A percentile compares a stretch with the other conserved stretches of the same genome.
phyloP scores from a whole-genome alignment of 371 early-diverging fungal species.

The Mucor ambiguus region DNA sequence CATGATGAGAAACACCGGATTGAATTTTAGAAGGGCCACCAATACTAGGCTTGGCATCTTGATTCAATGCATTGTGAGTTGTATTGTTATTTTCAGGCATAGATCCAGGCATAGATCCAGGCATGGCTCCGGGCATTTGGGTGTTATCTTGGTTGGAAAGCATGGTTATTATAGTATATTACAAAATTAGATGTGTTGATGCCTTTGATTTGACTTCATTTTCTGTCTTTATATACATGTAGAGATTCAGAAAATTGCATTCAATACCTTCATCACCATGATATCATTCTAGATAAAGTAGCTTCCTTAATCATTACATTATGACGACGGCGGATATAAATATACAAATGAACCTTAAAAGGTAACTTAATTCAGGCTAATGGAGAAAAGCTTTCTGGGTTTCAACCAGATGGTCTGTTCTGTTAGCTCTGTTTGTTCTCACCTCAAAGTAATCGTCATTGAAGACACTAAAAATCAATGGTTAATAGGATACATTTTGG shows the following conservation, averaged over 20 bases:
- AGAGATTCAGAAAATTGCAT: background rate
- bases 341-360: background rate
- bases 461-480: background rate
- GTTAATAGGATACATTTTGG: background rate
- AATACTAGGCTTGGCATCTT: background rate
- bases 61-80: background rate
- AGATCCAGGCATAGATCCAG: constrained; percentile 2
- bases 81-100: background rate
- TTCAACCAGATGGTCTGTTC: background rate
- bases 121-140: constrained; percentile 10
- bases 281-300: constrained; percentile 8
- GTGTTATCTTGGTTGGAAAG: constrained; percentile 1
- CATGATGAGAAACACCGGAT: background rate
- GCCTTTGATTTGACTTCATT: background rate
- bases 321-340: background rate
- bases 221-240: background rate
- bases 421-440: no score
- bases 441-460: background rate
- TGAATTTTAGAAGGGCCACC: background rate
- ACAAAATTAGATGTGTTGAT: background rate
- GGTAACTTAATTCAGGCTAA: background rate
- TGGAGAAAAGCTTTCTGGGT: background rate
- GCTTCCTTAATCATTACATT: no score
- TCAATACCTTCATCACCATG: constrained; percentile 10
- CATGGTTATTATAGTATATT: constrained; percentile 7